These are phyloP conservation scores for Teunomyces tritomae DNA, from an alignment of 805 yeast species.

Conservation along the genomic window DNA sequence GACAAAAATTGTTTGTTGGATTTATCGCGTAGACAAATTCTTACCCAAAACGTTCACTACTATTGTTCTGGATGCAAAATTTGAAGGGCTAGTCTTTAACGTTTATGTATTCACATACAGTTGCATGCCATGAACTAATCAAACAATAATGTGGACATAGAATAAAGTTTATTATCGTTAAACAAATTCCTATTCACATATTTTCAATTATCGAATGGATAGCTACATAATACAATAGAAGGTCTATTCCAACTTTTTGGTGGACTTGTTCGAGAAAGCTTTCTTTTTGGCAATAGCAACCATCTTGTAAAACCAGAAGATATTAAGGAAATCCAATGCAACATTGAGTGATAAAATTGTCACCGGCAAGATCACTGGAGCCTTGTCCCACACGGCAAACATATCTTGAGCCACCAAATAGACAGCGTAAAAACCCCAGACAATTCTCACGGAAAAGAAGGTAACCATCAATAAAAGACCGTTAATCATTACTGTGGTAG, in stretches of 20 bases:
- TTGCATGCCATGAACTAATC: too few relatives aligned
- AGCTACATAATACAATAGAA: neutral
- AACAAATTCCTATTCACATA: too few relatives aligned
- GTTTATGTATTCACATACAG: too few relatives aligned
- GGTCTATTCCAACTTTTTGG: conserved; percentile 1
- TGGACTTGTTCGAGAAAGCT: conserved; percentile 10
- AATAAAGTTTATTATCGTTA: too few relatives aligned
- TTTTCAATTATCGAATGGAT: too few relatives aligned
- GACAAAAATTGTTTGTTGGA: too few relatives aligned
- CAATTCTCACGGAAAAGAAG: conserved; percentile 75
- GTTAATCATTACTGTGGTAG: conserved; percentile 54
- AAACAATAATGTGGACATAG: too few relatives aligned
- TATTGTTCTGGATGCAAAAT: too few relatives aligned
- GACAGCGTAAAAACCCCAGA: conserved; percentile 86
- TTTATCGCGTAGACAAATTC: too few relatives aligned
- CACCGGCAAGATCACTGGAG: conserved; percentile 48
- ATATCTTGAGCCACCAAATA: conserved; percentile 47
- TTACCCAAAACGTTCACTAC: too few relatives aligned
- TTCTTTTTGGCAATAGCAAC: conserved; percentile 64
- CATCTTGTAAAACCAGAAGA: conserved; percentile 91
- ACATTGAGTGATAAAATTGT: conserved; percentile 57
- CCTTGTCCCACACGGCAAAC: conserved; percentile 38
- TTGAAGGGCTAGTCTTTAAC: too few relatives aligned
- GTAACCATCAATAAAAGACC: conserved; percentile 67
- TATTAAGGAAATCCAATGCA: conserved; percentile 63